Conservation (phyloP, 805 yeast species). For the Starmera quercuum region DNA sequence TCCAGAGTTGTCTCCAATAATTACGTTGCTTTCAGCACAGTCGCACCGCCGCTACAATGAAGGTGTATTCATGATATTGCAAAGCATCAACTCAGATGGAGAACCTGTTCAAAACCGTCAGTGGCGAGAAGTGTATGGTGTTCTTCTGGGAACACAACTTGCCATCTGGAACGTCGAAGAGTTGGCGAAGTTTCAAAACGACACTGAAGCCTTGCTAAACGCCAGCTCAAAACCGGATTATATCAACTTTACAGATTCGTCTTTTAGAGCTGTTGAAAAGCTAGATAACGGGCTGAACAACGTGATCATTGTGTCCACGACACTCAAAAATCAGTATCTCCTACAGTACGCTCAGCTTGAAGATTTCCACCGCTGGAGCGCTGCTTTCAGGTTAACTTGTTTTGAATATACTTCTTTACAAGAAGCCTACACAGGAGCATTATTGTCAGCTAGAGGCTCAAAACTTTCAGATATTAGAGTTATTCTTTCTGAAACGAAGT, state of each 20-base stretch:
- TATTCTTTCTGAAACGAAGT: slow-evolving; percentile 76
- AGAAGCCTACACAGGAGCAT: slow-evolving; percentile 94
- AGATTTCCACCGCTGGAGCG: slow-evolving; percentile 67
- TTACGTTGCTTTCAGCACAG: slow-evolving; percentile 67
- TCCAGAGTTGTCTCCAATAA: slow-evolving; percentile 54
- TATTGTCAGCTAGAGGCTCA: slow-evolving; percentile 86
- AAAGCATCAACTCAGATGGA: slow-evolving; percentile 79
- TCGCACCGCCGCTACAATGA: slow-evolving; percentile 68
- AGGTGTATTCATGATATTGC: slow-evolving; percentile 66
- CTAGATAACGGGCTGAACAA: slow-evolving; percentile 63
- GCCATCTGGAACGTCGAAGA: slow-evolving; percentile 86
- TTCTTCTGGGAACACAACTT: slow-evolving; percentile 81
- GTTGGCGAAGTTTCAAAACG: slow-evolving; percentile 42
- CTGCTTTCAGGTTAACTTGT: slow-evolving; percentile 72
- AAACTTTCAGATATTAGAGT: slow-evolving; percentile 80
- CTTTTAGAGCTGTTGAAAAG: slow-evolving; percentile 61
- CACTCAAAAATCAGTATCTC: slow-evolving; percentile 80
- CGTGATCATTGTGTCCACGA: slow-evolving; percentile 83
- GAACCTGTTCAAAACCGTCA: slow-evolving; percentile 65
- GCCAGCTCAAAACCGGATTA: slow-evolving; percentile 76
- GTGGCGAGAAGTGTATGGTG: slow-evolving; percentile 93
- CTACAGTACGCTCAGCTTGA: slow-evolving; percentile 66
- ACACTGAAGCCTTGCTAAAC: slow-evolving; percentile 38
- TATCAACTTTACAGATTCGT: slow-evolving; percentile 86
- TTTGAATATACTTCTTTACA: slow-evolving; percentile 81